phyloP scores from a whole-genome alignment of 2,329 filamentous ascomycete genomes.

The Nectriaceae sp. region DNA sequence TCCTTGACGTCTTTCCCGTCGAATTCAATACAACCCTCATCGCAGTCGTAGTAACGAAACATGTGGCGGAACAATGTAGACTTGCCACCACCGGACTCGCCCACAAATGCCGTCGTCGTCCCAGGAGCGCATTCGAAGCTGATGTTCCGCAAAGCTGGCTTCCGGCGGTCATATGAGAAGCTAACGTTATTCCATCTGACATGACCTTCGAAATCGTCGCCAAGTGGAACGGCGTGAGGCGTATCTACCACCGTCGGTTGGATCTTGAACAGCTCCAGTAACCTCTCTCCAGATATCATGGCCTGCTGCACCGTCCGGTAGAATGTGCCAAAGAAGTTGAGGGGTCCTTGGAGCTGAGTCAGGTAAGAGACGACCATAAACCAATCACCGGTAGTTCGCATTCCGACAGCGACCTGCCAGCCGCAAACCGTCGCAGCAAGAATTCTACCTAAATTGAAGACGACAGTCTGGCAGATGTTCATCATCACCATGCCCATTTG shows the following conservation, averaged over 20 bases:
- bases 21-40: constrained; percentile 77
- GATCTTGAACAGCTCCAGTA: constrained; percentile 95
- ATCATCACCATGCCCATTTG: constrained; percentile 76
- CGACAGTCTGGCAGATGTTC: constrained; percentile 78
- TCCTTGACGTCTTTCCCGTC: constrained; percentile 84
- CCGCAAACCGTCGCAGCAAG: constrained; percentile 73
- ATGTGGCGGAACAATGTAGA: constrained; percentile 94
- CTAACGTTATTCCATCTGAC: constrained; percentile 87
- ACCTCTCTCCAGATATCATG: constrained; percentile 95
- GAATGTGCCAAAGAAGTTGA: constrained; percentile 92
- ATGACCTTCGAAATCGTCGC: constrained; percentile 69
- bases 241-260: constrained; percentile 86
- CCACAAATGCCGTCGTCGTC: constrained; percentile 93
- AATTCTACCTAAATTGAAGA: constrained; percentile 77
- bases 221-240: constrained; percentile 62
- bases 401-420: constrained; percentile 71
- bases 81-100: constrained; percentile 95
- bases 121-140: constrained; percentile 85
- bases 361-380: constrained; percentile 75
- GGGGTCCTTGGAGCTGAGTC: constrained; percentile 75
- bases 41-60: constrained; percentile 93
- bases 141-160: constrained; percentile 80
- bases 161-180: constrained; percentile 87
- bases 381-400: constrained; percentile 69
- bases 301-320: constrained; percentile 95